These are phyloP conservation scores for Erodium texanum DNA, from an alignment of 441 rosid genomes.

Conservation along the genomic window DNA sequence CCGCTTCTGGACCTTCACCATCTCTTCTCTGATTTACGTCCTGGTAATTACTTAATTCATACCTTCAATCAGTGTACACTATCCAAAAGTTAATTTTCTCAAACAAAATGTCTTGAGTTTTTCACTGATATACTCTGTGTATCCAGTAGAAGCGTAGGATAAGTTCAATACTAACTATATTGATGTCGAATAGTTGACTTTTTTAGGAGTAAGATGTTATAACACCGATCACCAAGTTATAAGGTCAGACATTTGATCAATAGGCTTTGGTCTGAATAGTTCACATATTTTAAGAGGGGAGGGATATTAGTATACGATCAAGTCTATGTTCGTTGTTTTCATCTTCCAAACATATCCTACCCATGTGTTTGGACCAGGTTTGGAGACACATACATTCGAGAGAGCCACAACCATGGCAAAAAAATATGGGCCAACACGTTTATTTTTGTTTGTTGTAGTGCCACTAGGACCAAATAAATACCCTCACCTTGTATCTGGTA, in stretches of 20 bases:
- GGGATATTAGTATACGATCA: not conserved
- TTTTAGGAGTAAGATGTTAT: no score
- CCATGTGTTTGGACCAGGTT: not conserved
- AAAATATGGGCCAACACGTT: not conserved
- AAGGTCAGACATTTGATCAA: no score
- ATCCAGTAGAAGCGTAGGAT: not conserved
- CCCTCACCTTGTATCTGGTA: not conserved
- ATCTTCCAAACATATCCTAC: not conserved
- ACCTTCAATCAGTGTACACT: no score
- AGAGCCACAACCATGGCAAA: not conserved
- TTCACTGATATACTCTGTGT: no score
- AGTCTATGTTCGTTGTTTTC: no score
- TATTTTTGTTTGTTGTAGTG: not conserved
- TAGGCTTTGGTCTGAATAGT: no score
- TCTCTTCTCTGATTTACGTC: slow-evolving; percentile 44
- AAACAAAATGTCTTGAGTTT: no score
- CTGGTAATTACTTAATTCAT: no score
- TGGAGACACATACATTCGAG: not conserved
- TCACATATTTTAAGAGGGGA: not conserved
- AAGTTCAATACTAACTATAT: not conserved
- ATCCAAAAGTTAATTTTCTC: no score
- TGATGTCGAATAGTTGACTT: not conserved
- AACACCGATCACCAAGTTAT: no score
- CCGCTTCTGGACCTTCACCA: slow-evolving; percentile 68
- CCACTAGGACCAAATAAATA: not conserved